Percentiles rank a stretch among this genome's conserved stretches.
phyloP scores from a whole-genome alignment of 306 rosid species.

The Quercus rubra region DNA sequence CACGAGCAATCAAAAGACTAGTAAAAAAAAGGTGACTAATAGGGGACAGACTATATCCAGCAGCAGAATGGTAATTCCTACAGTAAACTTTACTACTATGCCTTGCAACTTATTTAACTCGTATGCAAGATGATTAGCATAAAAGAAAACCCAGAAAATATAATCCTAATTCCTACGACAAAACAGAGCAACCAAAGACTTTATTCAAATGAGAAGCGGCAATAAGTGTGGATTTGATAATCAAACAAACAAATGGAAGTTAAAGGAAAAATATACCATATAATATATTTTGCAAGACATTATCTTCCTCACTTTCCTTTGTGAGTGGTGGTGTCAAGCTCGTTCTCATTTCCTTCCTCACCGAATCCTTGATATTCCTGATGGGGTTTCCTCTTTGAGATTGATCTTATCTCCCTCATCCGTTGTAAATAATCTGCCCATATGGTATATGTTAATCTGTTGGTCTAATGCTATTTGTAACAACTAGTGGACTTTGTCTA shows the following conservation, averaged over 20 bases:
- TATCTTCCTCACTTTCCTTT: slow-evolving; percentile 32
- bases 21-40: no score
- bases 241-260: neutral
- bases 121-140: neutral
- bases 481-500: no score
- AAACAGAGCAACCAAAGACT: neutral
- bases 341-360: slow-evolving; percentile 30
- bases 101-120: no score
- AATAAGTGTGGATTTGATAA: neutral
- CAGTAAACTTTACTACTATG: neutral
- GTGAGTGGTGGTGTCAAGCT: slow-evolving; percentile 27
- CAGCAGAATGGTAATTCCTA: neutral
- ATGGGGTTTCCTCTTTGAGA: slow-evolving; percentile 45
- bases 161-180: neutral
- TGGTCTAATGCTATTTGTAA: no score
- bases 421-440: slow-evolving; percentile 41
- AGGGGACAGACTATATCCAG: neutral
- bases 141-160: neutral
- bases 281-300: slow-evolving; percentile 36
- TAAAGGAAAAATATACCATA: neutral
- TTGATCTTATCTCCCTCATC: slow-evolving; percentile 35
- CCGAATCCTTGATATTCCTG: slow-evolving; percentile 47
- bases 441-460: no score
- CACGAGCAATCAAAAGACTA: neutral
- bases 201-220: neutral